Evolutionary conservation across 176 grass and related monocot species (phyloP), one percentile per base, ranked within the genome.

Genomic region (Phoenix roebelenii): DNA sequence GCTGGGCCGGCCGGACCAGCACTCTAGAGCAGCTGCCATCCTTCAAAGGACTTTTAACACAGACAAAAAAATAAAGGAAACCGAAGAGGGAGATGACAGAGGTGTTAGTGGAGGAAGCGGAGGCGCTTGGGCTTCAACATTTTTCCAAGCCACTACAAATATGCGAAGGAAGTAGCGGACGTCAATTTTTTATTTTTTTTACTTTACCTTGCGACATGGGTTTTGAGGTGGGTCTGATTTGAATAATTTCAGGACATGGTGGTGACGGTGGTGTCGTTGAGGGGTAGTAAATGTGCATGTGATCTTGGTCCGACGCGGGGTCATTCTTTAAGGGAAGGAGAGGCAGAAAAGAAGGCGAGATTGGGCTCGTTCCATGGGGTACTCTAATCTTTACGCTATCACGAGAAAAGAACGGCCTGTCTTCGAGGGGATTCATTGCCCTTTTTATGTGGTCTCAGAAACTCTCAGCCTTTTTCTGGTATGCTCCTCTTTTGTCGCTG

Each of bases 1-100:
- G 66, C 94, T 98, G 15, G 94, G 94, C 17, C 94, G 73, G 15
- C 94, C 94, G 22, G 94, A 93, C 94, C 94, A 93, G 86, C 94
- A 98, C 80, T 98, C 94, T 20, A 98, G 67, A 71, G 94, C 88
- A 60, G 94, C 88, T 30, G 88, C 94, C 94, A 98, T 97, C 35
- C 14, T 44, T 3, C 35, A 44, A 44, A 44, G 35, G 35, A 23
- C 61, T 56, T 6, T 23, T 50, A 49, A 39, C 35, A 20, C 15
- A 39, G 25, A 25, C 5, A 29, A 15, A 53, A 0, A 19, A 35
- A 55, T 7, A 28, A 25, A 3, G 9, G 17, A 30, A 30, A 30
- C 28, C 0, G 6, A 30, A 10, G 2, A 44, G 35, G 35, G 10
- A 44, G 35, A 1, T 44, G 12, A 44, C 12, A 44, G 7, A 44